Percentiles rank a stretch among this genome's conserved stretches.
These are phyloP conservation scores for Apodospora peruviana DNA, from an alignment of 495 filamentous ascomycete species.

Conservation along the genomic window DNA sequence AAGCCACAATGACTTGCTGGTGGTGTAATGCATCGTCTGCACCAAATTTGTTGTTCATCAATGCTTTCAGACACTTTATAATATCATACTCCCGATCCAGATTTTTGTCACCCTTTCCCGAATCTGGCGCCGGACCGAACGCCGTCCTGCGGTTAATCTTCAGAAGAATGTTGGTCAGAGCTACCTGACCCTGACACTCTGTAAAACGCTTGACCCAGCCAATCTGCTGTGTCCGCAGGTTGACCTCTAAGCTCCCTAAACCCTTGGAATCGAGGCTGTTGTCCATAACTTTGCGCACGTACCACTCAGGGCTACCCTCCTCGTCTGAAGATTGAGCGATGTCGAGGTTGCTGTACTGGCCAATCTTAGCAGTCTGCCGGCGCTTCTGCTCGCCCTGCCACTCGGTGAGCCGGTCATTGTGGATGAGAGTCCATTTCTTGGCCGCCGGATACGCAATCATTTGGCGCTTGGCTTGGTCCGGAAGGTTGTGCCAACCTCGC, in stretches of 20 bases:
- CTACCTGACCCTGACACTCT: conserved; percentile 95
- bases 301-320: conserved; percentile 97
- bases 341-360: conserved; percentile 49
- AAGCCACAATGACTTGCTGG: conserved; percentile 80
- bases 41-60: conserved; percentile 99
- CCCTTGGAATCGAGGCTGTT: conserved; percentile 90
- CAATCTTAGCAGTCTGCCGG: conserved; percentile 62
- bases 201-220: conserved; percentile 96
- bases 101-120: conserved; percentile 72
- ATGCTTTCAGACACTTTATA: conserved; percentile 89
- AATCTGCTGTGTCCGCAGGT: conserved; percentile 91
- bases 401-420: conserved; percentile 91
- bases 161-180: conserved; percentile 84
- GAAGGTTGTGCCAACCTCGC: conserved; percentile 91
- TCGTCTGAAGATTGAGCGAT: conserved; percentile 75
- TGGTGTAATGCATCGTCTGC: conserved; percentile 94
- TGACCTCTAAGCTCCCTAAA: conserved; percentile 85
- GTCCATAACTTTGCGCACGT: conserved; percentile 94
- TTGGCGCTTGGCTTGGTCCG: conserved; percentile 90
- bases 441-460: conserved; percentile 89
- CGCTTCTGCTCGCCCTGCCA: conserved; percentile 92
- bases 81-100: conserved; percentile 96
- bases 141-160: conserved; percentile 88
- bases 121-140: conserved; percentile 64
- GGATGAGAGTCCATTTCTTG: conserved; percentile 97